Conservation (phyloP, 2,329 filamentous ascomycete species). For the Ceratocystis colombiana region DNA sequence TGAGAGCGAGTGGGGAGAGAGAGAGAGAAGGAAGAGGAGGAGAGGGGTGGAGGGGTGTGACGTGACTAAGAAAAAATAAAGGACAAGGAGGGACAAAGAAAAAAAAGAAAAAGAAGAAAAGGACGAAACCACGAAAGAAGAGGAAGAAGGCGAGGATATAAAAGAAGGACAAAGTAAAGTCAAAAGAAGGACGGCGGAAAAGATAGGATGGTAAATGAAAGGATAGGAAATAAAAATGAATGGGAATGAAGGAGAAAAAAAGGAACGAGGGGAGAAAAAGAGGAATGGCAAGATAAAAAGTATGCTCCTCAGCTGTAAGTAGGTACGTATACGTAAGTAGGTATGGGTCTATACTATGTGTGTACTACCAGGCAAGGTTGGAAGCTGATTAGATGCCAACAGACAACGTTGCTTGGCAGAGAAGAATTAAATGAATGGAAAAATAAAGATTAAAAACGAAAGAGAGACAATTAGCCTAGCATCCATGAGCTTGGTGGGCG, state of each 20-base stretch:
- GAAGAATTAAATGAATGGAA: background rate
- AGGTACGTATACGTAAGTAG: background rate
- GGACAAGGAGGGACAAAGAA: background rate
- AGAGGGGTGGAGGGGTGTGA: background rate
- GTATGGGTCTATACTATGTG: background rate
- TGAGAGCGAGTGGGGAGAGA: background rate
- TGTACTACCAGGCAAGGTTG: background rate
- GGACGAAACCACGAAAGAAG: background rate
- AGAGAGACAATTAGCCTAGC: background rate
- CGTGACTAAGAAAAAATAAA: conserved; percentile 8
- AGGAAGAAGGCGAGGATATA: background rate
- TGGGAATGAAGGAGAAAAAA: conserved; percentile 6
- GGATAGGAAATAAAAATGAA: conserved; percentile 1
- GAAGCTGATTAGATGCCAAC: background rate
- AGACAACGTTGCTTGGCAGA: conserved; percentile 5
- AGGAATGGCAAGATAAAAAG: background rate
- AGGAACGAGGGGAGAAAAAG: background rate
- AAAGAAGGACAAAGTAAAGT: conserved; percentile 12
- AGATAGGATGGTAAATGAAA: conserved; percentile 2
- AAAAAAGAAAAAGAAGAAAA: background rate
- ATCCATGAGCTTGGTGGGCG: background rate
- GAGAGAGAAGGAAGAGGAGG: background rate
- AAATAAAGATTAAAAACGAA: background rate
- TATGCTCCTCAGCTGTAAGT: background rate
- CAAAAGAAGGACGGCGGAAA: conserved; percentile 12